Evolutionary conservation across 805 yeast genomes (phyloP).

Genomic region (Wickerhamomyces ciferrii): DNA sequence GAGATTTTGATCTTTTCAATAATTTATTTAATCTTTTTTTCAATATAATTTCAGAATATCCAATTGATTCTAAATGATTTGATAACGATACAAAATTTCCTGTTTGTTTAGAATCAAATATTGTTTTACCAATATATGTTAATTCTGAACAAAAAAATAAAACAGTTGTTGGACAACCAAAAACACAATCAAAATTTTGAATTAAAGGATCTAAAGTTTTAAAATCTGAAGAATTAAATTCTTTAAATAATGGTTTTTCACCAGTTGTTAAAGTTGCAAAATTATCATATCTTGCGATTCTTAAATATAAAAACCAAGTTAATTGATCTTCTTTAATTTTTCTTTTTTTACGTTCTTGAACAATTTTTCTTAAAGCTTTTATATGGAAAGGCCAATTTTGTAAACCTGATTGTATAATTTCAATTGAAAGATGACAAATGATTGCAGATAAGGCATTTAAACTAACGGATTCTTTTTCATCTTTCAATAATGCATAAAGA

Average conservation of each 20-base stretch:
- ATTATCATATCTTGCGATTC: conserved; percentile 11
- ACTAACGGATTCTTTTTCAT: conserved; percentile 1
- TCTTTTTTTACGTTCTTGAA: conserved; percentile 2
- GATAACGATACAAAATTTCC: background rate
- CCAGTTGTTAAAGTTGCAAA: conserved; percentile 11
- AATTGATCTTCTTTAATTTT: conserved; percentile 4
- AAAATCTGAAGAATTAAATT: background rate
- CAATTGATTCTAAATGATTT: background rate
- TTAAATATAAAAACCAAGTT: conserved; percentile 7
- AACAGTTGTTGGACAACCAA: conserved; percentile 9
- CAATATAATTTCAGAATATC: background rate
- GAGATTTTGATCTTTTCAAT: background rate
- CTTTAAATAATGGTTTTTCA: conserved; percentile 7
- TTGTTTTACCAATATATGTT: background rate
- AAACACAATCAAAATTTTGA: conserved; percentile 8
- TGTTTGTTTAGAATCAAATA: background rate
- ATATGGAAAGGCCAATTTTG: conserved; percentile 10
- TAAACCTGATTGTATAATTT: conserved; percentile 6
- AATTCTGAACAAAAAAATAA: conserved; percentile 9
- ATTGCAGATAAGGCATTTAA: conserved; percentile 8
- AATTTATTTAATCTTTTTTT: background rate
- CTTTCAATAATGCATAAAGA: conserved; percentile 3
- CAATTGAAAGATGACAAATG: conserved; percentile 9
- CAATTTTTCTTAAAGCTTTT: conserved; percentile 6
- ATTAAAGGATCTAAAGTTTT: conserved; percentile 7